Conservation (phyloP, 805 yeast genomes). For the Lachancea dasiensis region DNA sequence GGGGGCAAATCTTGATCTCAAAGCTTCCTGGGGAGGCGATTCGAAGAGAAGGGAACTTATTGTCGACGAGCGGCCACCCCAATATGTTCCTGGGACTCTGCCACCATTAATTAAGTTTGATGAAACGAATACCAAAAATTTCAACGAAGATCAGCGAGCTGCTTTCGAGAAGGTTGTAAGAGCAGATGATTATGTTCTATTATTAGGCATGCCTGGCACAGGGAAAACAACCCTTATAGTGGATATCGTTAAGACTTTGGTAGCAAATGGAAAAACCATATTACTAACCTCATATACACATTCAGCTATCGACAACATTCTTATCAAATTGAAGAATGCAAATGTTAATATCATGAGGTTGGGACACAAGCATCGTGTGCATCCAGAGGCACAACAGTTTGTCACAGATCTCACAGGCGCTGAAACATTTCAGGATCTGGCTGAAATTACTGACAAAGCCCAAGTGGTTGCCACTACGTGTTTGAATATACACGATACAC, state of each 20-base stretch:
- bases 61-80: slow-evolving; percentile 31
- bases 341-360: slow-evolving; percentile 54
- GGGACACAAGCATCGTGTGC: slow-evolving; percentile 57
- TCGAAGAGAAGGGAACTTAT: slow-evolving; percentile 29
- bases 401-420: slow-evolving; percentile 41
- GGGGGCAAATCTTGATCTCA: slow-evolving; percentile 12
- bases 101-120: slow-evolving; percentile 21
- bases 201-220: slow-evolving; percentile 98
- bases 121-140: slow-evolving; percentile 18
- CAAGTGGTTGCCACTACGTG: slow-evolving; percentile 87
- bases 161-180: slow-evolving; percentile 64
- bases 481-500: slow-evolving; percentile 47
- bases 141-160: slow-evolving; percentile 63
- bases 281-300: slow-evolving; percentile 85
- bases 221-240: slow-evolving; percentile 92
- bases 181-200: slow-evolving; percentile 69
- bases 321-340: slow-evolving; percentile 57
- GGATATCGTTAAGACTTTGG: slow-evolving; percentile 57
- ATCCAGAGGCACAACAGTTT: slow-evolving; percentile 51
- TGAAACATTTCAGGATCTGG: slow-evolving; percentile 41
- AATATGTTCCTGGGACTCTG: slow-evolving; percentile 15
- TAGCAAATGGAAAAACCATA: slow-evolving; percentile 53
- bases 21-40: slow-evolving; percentile 35
- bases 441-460: slow-evolving; percentile 45
- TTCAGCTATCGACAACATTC: slow-evolving; percentile 91